Evolutionary conservation across 768 basidiomycete genomes (phyloP).

Genomic region (Collybia nuda): DNA sequence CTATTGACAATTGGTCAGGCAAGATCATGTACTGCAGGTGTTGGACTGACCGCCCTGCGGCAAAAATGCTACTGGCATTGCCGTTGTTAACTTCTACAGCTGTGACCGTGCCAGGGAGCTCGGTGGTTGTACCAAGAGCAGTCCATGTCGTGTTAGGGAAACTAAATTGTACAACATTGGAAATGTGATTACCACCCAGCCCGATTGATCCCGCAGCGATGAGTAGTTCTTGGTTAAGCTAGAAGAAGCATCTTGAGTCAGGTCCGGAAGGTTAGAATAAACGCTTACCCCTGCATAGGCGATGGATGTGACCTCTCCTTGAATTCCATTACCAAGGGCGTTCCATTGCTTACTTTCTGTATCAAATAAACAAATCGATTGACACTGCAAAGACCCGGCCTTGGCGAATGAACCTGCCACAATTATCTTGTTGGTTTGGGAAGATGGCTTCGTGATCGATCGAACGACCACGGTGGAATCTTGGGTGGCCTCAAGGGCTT

Average conservation of each 20-base stretch:
- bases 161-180: conserved; percentile 74
- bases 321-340: conserved; percentile 74
- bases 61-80: conserved; percentile 84
- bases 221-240: conserved; percentile 69
- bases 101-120: conserved; percentile 87
- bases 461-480: conserved; percentile 65
- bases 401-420: conserved; percentile 87
- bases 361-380: conserved; percentile 78
- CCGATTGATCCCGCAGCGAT: conserved; percentile 81
- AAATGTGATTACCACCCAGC: conserved; percentile 57
- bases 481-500: conserved; percentile 55
- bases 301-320: conserved; percentile 78
- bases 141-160: conserved; percentile 78
- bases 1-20: conserved; percentile 26
- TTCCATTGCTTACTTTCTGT: conserved; percentile 73
- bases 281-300: conserved; percentile 77
- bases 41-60: conserved; percentile 75
- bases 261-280: background rate
- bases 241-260: background rate
- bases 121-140: conserved; percentile 53
- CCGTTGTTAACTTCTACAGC: conserved; percentile 83
- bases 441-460: conserved; percentile 62
- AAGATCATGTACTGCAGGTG: background rate
- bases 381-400: conserved; percentile 75
- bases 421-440: conserved; percentile 62